Conservation (phyloP, 148 eudicot genomes). For the Nepenthes gracilis region DNA sequence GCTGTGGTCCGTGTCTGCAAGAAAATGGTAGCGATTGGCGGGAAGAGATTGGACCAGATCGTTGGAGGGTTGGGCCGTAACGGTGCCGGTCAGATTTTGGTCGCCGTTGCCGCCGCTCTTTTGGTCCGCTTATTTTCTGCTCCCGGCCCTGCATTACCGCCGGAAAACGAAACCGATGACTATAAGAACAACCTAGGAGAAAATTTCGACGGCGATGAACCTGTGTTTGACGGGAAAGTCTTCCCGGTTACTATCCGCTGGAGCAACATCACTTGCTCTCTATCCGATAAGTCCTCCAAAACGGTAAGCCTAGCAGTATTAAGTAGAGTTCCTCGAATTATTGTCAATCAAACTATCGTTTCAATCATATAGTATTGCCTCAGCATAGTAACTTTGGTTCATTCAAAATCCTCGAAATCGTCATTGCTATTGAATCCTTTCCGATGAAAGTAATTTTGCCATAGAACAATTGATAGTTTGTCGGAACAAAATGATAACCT, state of each 20-base stretch:
- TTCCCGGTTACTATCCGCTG: conserved; percentile 74
- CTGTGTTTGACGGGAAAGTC: conserved; percentile 37
- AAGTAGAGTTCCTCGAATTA: neutral
- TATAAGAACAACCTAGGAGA: conserved; percentile 12
- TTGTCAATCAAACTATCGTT: neutral
- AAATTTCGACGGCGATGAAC: conserved; percentile 15
- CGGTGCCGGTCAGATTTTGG: conserved; percentile 56
- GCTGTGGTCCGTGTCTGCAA: too few species aligned
- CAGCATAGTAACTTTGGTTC: too few species aligned
- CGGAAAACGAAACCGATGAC: conserved; percentile 28
- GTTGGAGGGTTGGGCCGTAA: conserved; percentile 26
- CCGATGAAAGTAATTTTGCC: too few species aligned
- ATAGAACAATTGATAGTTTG: too few species aligned
- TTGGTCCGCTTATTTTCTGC: conserved; percentile 62
- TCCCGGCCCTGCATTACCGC: conserved; percentile 47
- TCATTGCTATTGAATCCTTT: too few species aligned
- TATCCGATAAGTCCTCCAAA: conserved; percentile 51
- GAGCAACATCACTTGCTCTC: conserved; percentile 61
- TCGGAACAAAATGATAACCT: too few species aligned
- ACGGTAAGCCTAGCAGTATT: conserved; percentile 21
- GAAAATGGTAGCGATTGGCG: conserved; percentile 29
- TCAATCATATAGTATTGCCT: neutral
- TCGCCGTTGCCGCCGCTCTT: conserved; percentile 67
- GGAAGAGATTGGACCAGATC: conserved; percentile 16
- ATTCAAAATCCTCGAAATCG: too few species aligned